A percentile compares a stretch with the other conserved stretches of the same genome.
Conservation (phyloP, 305 asterid genomes). For the Plantago rigida region DNA sequence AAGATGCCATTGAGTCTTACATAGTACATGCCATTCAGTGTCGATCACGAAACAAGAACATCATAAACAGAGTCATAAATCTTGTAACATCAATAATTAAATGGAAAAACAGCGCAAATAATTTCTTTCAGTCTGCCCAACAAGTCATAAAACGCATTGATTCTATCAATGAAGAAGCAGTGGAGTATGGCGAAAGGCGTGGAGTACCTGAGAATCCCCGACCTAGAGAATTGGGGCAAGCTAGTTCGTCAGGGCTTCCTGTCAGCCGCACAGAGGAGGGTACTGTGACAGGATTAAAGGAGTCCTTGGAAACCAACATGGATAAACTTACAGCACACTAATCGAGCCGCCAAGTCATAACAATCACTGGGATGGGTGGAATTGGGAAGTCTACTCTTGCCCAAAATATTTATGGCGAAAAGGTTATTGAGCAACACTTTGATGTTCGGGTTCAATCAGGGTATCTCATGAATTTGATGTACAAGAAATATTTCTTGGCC, state of each 20-base stretch:
- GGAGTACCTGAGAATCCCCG: not conserved
- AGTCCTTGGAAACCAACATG: not conserved
- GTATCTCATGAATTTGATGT: not conserved
- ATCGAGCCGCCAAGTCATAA: conserved; percentile 3
- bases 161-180: too few species aligned
- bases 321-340: conserved; percentile 12
- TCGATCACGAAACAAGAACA: not conserved
- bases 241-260: too few species aligned
- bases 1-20: conserved; percentile 1
- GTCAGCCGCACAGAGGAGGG: not conserved
- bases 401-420: not conserved
- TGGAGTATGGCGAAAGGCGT: too few species aligned
- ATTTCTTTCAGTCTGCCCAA: too few species aligned
- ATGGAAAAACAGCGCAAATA: too few species aligned
- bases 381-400: conserved; percentile 21
- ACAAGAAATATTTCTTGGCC: not conserved
- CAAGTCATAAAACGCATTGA: too few species aligned
- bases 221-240: too few species aligned
- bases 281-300: not conserved
- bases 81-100: too few species aligned
- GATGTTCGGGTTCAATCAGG: conserved; percentile 3
- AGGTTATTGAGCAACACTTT: not conserved
- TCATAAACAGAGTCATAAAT: too few species aligned
- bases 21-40: not conserved
- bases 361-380: conserved; percentile 18